Conservation (phyloP, 2,329 filamentous ascomycete species). For the Hysterium pulicare region DNA sequence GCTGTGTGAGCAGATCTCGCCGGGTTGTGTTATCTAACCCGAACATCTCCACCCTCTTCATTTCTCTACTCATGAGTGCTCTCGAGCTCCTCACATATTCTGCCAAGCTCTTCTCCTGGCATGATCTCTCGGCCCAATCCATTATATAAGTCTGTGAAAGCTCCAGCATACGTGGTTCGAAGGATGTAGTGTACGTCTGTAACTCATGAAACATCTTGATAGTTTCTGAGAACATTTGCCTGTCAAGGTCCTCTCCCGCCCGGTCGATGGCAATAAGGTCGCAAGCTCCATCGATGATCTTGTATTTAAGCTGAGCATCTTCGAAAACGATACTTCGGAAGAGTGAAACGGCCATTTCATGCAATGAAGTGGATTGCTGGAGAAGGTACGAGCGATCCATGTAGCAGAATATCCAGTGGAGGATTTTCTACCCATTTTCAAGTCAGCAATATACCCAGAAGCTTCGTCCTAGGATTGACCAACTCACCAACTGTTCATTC, state of each 20-base stretch:
- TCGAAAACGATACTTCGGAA: slow-evolving; percentile 66
- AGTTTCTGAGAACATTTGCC: slow-evolving; percentile 65
- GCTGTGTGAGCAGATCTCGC: slow-evolving; percentile 66
- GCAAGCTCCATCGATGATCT: slow-evolving; percentile 68
- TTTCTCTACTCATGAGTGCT: slow-evolving; percentile 67
- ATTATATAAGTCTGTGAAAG: slow-evolving; percentile 66
- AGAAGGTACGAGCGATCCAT: slow-evolving; percentile 87
- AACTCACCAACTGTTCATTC: slow-evolving; percentile 69
- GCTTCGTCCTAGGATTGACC: neutral
- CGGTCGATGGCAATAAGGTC: slow-evolving; percentile 73
- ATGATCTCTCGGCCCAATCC: slow-evolving; percentile 66
- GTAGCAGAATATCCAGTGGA: slow-evolving; percentile 90
- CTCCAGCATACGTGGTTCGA: slow-evolving; percentile 72
- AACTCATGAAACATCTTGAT: slow-evolving; percentile 84
- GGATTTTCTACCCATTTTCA: slow-evolving; percentile 58
- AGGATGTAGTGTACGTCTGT: slow-evolving; percentile 71
- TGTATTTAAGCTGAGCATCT: slow-evolving; percentile 49
- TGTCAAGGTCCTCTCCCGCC: slow-evolving; percentile 52
- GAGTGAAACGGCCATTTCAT: slow-evolving; percentile 73
- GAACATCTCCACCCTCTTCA: slow-evolving; percentile 72
- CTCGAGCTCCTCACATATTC: slow-evolving; percentile 72
- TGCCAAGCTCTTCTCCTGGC: slow-evolving; percentile 60
- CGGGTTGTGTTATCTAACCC: slow-evolving; percentile 81
- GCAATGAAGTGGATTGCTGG: slow-evolving; percentile 70
- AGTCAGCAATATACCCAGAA: no score